Conservation (phyloP, 2,329 filamentous ascomycete genomes). For the Diaporthe citri region DNA sequence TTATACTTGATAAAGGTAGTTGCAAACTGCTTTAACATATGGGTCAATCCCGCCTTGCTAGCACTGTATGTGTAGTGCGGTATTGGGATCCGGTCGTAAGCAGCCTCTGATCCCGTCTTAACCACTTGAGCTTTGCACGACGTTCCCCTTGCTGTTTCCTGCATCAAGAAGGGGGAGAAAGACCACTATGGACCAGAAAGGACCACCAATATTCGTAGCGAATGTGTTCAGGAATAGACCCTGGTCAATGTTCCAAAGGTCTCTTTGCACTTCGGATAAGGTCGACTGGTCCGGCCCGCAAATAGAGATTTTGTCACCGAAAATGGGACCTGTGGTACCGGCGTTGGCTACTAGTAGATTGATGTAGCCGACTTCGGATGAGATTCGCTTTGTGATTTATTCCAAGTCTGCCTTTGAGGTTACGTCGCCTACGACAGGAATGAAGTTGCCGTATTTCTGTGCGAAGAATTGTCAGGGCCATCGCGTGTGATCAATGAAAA, state of each 20-base stretch:
- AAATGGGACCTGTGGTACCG: slow-evolving; percentile 55
- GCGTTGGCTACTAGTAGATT: slow-evolving; percentile 68
- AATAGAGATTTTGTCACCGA: background rate
- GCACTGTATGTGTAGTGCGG: slow-evolving; percentile 76
- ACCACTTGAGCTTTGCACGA: slow-evolving; percentile 55
- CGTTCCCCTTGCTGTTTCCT: slow-evolving; percentile 61
- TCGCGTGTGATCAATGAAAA: background rate
- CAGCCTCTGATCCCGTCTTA: slow-evolving; percentile 74
- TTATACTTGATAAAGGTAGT: slow-evolving; percentile 70
- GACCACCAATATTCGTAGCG: slow-evolving; percentile 72
- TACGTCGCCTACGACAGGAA: slow-evolving; percentile 49
- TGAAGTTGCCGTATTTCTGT: slow-evolving; percentile 48
- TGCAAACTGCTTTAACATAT: slow-evolving; percentile 75
- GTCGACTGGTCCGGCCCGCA: slow-evolving; percentile 15
- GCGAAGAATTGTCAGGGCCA: background rate
- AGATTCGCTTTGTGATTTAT: slow-evolving; percentile 65
- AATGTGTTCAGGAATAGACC: slow-evolving; percentile 66
- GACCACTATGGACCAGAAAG: slow-evolving; percentile 76
- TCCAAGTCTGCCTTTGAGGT: slow-evolving; percentile 60
- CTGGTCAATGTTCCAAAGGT: slow-evolving; percentile 60
- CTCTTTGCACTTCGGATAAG: slow-evolving; percentile 40
- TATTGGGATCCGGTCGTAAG: slow-evolving; percentile 70
- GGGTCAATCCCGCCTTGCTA: slow-evolving; percentile 76
- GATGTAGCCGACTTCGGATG: slow-evolving; percentile 67
- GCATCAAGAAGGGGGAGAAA: slow-evolving; percentile 76